These are phyloP conservation scores for Oropetium thomaeum DNA, from an alignment of 176 grass and related monocot species.

Conservation along the genomic window DNA sequence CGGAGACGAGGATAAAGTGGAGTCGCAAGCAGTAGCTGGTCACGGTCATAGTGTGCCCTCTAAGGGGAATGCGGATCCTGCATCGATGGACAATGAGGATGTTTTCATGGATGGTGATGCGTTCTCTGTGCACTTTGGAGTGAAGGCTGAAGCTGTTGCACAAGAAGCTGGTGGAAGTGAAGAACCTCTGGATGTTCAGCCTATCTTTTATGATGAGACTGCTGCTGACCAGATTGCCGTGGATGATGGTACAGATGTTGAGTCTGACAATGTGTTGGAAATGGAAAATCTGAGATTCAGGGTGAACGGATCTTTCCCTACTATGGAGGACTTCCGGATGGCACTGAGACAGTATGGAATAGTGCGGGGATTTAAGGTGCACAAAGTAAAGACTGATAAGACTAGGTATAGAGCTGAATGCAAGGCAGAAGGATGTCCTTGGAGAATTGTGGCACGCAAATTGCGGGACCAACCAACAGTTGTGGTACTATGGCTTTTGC, in stretches of 20 bases:
- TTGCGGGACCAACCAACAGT: neutral
- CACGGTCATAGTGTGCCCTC: neutral
- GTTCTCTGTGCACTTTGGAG: neutral
- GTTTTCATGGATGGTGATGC: neutral
- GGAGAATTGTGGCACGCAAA: conserved; percentile 22
- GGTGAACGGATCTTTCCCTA: conserved; percentile 3
- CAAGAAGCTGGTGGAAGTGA: neutral
- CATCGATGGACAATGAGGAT: neutral
- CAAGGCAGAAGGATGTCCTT: conserved; percentile 7
- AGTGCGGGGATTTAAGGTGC: conserved; percentile 5
- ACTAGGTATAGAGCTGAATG: conserved; percentile 31
- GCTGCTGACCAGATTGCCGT: neutral
- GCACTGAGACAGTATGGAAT: conserved; percentile 19
- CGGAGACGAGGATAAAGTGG: neutral
- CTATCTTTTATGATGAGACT: conserved; percentile 17
- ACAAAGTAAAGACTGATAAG: conserved; percentile 20
- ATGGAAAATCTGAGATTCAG: neutral
- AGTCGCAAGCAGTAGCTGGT: neutral
- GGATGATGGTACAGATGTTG: neutral
- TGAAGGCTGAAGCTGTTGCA: neutral
- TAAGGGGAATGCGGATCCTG: neutral
- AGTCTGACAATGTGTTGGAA: neutral
- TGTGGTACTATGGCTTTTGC: neutral
- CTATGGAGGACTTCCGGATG: conserved; percentile 19
- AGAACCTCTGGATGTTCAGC: neutral